Conservation (phyloP, 2,329 filamentous ascomycete genomes). For the Neonectria faginata region DNA sequence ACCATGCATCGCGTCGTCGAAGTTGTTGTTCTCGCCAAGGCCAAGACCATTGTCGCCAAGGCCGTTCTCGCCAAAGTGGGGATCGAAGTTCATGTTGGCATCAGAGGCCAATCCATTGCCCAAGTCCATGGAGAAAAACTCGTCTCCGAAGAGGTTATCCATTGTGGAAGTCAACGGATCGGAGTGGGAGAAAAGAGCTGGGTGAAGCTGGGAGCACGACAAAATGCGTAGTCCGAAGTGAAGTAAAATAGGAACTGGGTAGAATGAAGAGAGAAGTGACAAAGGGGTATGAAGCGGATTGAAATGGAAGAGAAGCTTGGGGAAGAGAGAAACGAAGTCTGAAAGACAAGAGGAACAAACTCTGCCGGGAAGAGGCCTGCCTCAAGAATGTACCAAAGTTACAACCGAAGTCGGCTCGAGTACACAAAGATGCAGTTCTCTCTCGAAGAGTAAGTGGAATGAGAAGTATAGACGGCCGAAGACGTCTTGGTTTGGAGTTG, state of each 20-base stretch:
- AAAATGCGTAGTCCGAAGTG: background rate
- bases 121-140: background rate
- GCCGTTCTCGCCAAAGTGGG: no score
- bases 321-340: background rate
- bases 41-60: background rate
- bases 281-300: background rate
- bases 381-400: background rate
- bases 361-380: background rate
- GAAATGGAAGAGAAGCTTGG: background rate
- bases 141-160: background rate
- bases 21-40: background rate
- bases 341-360: background rate
- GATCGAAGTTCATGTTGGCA: background rate
- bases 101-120: slow-evolving; percentile 1
- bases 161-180: background rate
- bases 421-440: background rate
- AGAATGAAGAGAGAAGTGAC: background rate
- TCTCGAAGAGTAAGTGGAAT: background rate
- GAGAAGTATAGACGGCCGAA: background rate
- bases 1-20: background rate
- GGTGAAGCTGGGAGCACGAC: background rate
- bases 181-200: background rate
- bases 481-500: background rate
- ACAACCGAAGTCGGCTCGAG: background rate
- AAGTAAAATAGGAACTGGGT: background rate